phyloP scores from a whole-genome alignment of 2,329 filamentous ascomycete genomes.

The Aureobasidium sp. region DNA sequence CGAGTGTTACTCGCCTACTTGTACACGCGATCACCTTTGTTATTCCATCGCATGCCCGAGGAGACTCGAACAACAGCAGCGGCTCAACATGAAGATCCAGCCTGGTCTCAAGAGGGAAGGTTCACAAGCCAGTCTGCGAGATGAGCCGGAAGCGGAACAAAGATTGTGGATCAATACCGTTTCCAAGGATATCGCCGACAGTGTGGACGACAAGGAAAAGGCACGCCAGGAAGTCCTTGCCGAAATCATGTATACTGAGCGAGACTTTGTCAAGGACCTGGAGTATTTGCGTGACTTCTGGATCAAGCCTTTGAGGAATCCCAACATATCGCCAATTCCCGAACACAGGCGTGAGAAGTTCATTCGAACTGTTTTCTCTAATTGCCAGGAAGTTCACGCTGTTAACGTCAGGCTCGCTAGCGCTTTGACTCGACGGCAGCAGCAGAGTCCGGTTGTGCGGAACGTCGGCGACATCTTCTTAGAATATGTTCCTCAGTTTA shows the following conservation, averaged over 20 bases:
- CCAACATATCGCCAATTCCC: slow-evolving; percentile 75
- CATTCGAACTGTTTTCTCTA: slow-evolving; percentile 89
- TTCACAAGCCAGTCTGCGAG: slow-evolving; percentile 65
- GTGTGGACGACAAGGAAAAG: slow-evolving; percentile 83
- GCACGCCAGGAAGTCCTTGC: slow-evolving; percentile 98
- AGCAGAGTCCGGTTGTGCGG: slow-evolving; percentile 78
- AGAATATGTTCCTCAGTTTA: slow-evolving; percentile 84
- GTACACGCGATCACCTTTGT: slow-evolving; percentile 87
- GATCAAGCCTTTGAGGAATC: slow-evolving; percentile 83
- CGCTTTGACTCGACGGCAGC: slow-evolving; percentile 80
- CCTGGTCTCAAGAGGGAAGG: slow-evolving; percentile 71
- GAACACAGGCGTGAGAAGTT: slow-evolving; percentile 81
- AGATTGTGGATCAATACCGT: slow-evolving; percentile 99
- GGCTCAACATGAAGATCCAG: slow-evolving; percentile 86
- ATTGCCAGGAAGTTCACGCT: slow-evolving; percentile 87
- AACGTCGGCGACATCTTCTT: slow-evolving; percentile 92
- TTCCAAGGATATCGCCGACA: slow-evolving; percentile 86
- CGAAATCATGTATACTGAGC: slow-evolving; percentile 96
- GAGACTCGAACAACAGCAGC: slow-evolving; percentile 86
- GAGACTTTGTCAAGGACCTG: slow-evolving; percentile 97
- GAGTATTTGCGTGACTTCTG: slow-evolving; percentile 98
- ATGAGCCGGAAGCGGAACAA: slow-evolving; percentile 86
- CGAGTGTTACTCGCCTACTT: slow-evolving; percentile 97
- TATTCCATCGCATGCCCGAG: slow-evolving; percentile 97
- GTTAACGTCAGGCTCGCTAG: slow-evolving; percentile 87